Conservation (phyloP, 2,329 filamentous ascomycete genomes). For the Ustulina deusta region DNA sequence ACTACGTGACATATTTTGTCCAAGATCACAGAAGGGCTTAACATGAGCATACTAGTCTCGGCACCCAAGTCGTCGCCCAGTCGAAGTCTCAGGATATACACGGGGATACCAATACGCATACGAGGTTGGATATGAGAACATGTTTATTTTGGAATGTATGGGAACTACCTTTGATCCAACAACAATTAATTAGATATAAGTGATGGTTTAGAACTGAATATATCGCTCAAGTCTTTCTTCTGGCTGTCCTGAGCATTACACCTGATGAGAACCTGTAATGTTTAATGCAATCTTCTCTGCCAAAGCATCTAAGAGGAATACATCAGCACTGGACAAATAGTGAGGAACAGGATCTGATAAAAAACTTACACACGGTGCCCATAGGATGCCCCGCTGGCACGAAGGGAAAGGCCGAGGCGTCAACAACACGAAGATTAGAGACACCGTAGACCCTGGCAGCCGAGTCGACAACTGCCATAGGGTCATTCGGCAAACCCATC, state of each 20-base stretch:
- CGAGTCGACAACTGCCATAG: constrained; percentile 39
- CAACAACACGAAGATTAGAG: constrained; percentile 38
- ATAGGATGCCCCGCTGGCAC: constrained; percentile 36
- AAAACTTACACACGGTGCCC: neutral
- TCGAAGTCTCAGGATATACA: no score
- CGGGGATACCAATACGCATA: no score
- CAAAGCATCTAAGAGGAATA: constrained; percentile 1
- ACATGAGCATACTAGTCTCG: no score
- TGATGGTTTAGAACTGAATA: no score
- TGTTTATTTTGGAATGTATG: no score
- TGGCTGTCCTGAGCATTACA: neutral
- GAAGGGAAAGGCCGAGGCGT: constrained; percentile 47
- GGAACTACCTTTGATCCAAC: no score
- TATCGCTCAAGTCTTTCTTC: no score
- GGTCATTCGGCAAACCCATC: constrained; percentile 38
- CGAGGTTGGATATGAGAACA: no score
- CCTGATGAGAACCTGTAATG: neutral
- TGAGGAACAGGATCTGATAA: neutral
- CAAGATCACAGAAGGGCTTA: no score
- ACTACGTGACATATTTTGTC: no score
- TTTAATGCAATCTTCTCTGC: constrained; percentile 19
- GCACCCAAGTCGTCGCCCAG: no score
- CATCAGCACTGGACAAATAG: neutral
- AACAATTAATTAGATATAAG: no score
- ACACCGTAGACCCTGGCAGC: constrained; percentile 39